Evolutionary conservation across 2,329 filamentous ascomycete species (phyloP), one percentile per base, ranked within the genome.

Genomic region (Fusarium begoniae): DNA sequence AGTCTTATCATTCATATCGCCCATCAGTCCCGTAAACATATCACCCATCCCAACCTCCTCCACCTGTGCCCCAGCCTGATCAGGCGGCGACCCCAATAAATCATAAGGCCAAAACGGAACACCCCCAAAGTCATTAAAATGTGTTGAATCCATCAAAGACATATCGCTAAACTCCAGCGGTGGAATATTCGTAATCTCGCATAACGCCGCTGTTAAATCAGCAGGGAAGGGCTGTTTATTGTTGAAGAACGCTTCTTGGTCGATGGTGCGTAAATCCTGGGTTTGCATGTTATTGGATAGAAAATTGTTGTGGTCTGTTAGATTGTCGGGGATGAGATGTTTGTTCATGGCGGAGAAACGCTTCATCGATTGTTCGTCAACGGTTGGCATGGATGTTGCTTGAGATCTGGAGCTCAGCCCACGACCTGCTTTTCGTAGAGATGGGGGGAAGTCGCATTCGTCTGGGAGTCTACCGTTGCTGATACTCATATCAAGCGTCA

Each of bases 401-500:
- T 41, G 61, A 9, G 37, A 44, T 14, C 30, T 62, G 6, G 62
- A 22, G 3, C 18, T 2, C 0, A 24, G 6, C 1, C 50, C 54
- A 2, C 53, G 54, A 8, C 57, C 53, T 4, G 48, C 15, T 18
- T 75, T 71, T 8, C 76, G 61, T 2, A 78, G 7, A 0, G 64
- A 69, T 2, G 73, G 73, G 0, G 76, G 76, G 15, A 78, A 78
- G 28, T 78, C 76, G 17, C 63, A 76, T 15, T 78, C 76, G 0
- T 78, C 76, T 2, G 76, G 76, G 1, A 78, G 47, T 12, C 73
- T 72, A 0, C 76, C 76, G 20, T 78, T 69, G 26, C 76, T 77
- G 15, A 78, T 78, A 15, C 76, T 77, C 45, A 78, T 61, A 35
- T 78, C 76, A 10, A 78, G 69, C 0, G 76, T 78, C 67, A 78